These are phyloP conservation scores for Aspergillus sp. DNA, from an alignment of 2,329 filamentous ascomycete species.

Conservation along the genomic window DNA sequence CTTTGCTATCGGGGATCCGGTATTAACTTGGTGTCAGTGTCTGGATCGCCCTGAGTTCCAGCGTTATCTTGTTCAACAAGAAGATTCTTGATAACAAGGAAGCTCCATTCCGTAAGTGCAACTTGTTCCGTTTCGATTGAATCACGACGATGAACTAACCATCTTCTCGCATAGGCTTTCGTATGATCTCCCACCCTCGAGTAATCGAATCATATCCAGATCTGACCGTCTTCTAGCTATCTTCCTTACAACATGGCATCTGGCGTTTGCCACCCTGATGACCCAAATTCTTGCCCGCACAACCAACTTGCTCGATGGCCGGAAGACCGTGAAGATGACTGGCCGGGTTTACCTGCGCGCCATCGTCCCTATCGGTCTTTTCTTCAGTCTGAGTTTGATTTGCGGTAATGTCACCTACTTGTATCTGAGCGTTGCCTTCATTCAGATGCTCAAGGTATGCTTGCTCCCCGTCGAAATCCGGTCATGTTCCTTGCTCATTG, in stretches of 20 bases:
- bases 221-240: constrained; percentile 36
- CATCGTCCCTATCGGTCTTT: constrained; percentile 90
- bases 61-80: constrained; percentile 99
- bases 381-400: constrained; percentile 94
- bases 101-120: constrained; percentile 63
- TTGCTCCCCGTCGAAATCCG: constrained; percentile 27
- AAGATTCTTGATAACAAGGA: constrained; percentile 85
- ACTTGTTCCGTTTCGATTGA: background rate
- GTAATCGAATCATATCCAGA: background rate
- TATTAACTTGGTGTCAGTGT: constrained; percentile 53
- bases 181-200: constrained; percentile 29
- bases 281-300: constrained; percentile 91
- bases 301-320: constrained; percentile 84
- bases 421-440: constrained; percentile 91
- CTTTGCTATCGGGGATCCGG: background rate
- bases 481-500: constrained; percentile 9
- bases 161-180: constrained; percentile 40
- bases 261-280: constrained; percentile 88
- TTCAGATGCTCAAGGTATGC: constrained; percentile 93
- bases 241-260: constrained; percentile 91
- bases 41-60: constrained; percentile 91
- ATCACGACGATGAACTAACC: constrained; percentile 1
- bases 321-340: constrained; percentile 97
- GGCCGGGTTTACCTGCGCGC: constrained; percentile 87
- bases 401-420: constrained; percentile 94